A percentile compares a stretch with the other conserved stretches of the same genome.
Evolutionary conservation across 768 basidiomycete species (phyloP).

Genomic region (Daedaleopsis nitida): DNA sequence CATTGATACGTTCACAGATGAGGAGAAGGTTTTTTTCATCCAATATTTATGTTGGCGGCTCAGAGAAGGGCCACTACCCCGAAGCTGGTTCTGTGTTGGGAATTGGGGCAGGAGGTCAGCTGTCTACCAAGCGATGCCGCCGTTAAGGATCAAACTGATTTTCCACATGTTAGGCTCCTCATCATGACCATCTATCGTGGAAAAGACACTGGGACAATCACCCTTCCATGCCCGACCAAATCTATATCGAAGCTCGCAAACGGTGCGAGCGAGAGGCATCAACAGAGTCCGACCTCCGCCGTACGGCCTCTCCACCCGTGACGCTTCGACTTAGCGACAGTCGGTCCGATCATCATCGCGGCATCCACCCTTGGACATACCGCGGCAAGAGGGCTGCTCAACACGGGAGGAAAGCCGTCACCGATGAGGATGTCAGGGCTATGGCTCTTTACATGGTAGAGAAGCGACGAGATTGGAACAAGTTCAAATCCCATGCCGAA

Average conservation of each 20-base stretch:
- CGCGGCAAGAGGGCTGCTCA: neutral
- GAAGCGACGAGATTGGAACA: neutral
- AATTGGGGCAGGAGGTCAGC: slow-evolving; percentile 2
- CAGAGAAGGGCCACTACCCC: neutral
- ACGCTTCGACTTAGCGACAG: neutral
- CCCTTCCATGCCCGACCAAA: slow-evolving; percentile 2
- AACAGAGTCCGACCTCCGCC: neutral
- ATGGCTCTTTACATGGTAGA: neutral
- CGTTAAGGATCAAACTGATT: neutral
- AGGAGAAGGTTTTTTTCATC: slow-evolving; percentile 10
- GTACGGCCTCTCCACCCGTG: neutral
- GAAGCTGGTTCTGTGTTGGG: neutral
- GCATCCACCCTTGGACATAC: neutral
- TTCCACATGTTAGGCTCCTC: neutral
- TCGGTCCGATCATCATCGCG: neutral
- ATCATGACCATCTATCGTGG: slow-evolving; percentile 4
- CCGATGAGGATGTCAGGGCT: neutral
- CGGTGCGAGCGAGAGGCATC: no score
- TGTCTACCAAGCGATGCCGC: neutral
- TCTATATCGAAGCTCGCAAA: slow-evolving; percentile 4
- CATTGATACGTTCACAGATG: slow-evolving; percentile 1
- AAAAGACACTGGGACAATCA: slow-evolving; percentile 9
- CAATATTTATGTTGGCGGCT: slow-evolving; percentile 10
- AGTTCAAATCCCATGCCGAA: neutral
- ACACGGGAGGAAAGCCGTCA: neutral